These are phyloP conservation scores for Camelina sativa DNA, from an alignment of 345 rosid species.

Conservation along the genomic window DNA sequence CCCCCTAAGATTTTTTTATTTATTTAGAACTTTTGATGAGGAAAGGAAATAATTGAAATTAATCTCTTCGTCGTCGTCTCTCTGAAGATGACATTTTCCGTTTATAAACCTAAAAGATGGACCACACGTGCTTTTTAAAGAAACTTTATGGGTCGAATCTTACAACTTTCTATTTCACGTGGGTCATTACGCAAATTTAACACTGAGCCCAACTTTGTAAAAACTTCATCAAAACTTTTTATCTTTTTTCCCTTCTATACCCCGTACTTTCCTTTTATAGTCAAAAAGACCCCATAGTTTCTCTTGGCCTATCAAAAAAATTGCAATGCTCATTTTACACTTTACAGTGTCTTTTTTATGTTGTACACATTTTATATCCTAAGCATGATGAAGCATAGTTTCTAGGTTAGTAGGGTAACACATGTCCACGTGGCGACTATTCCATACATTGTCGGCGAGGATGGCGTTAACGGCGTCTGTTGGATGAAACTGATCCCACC, in stretches of 20 bases:
- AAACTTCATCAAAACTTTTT: neutral
- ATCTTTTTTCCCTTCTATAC: neutral
- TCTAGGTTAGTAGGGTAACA: slow-evolving; percentile 76
- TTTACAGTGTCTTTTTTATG: slow-evolving; percentile 16
- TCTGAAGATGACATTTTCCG: slow-evolving; percentile 20
- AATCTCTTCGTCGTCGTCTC: slow-evolving; percentile 18
- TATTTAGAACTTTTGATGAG: neutral
- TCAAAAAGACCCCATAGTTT: neutral
- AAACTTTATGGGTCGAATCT: slow-evolving; percentile 25
- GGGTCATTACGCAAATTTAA: slow-evolving; percentile 13
- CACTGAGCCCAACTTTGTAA: slow-evolving; percentile 22
- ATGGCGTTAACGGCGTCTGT: slow-evolving; percentile 83
- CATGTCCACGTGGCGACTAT: slow-evolving; percentile 73
- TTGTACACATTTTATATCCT: neutral
- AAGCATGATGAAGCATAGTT: slow-evolving; percentile 50
- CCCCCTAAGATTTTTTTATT: neutral
- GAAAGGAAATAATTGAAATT: slow-evolving; percentile 21
- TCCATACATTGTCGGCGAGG: slow-evolving; percentile 90
- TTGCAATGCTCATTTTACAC: slow-evolving; percentile 24
- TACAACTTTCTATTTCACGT: slow-evolving; percentile 25
- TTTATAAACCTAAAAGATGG: slow-evolving; percentile 18
- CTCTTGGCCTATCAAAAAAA: neutral
- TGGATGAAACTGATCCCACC: slow-evolving; percentile 98
- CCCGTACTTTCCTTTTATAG: neutral
- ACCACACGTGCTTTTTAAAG: slow-evolving; percentile 29